Evolutionary conservation across 2,329 filamentous ascomycete species (phyloP), one percentile per base, ranked within the genome.

Genomic region (Ophiostoma piceae): DNA sequence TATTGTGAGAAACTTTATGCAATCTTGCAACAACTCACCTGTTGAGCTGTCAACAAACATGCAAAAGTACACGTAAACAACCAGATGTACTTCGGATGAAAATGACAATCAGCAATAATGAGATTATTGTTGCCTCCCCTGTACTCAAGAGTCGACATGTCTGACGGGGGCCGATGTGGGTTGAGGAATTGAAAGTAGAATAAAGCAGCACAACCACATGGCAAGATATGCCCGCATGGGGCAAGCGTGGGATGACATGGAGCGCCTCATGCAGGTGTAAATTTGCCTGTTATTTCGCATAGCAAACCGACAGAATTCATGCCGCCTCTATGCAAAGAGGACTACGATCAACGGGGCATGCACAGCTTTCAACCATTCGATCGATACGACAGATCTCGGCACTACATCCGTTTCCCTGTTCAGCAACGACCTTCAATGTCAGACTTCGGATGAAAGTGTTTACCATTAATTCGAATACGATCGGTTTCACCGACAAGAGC

Each of bases 181-280:
- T 57, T 57, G n/a, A 8, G 51, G 22, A 57, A 26, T 57, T 57
- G 0, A 22, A 57, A 57, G 51, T 57, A 57, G 51, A 57, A 57
- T n/a, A 57, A 57, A 57, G n/a, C 51, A n/a, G 11, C 51, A 26
- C 8, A 57, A 57, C 51, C 51, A 57, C 51, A 57, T 57, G 51
- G 51, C 51, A 57, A 14, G 22, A 57, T 57, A 57, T 57, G 51
- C 51, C 51, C 22, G 51, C 9, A 29, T 57, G 22, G 8, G 22
- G 51, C 3, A 26, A 57, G 51, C 22, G 22, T 12, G 8, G 8
- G 16, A 57, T 8, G 16, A 16, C 43, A 47, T 47, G 1, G 43
- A 47, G 19, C 43, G 43, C 43, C 43, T 8, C 43, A 19, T 47
- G 16, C 43, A 47, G 43, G 51, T 57, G 51, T 29, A 57, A 57